Percentiles rank a stretch among this genome's conserved stretches.
Conservation (phyloP, 495 filamentous ascomycete genomes). For the Neurospora tetraspora region DNA sequence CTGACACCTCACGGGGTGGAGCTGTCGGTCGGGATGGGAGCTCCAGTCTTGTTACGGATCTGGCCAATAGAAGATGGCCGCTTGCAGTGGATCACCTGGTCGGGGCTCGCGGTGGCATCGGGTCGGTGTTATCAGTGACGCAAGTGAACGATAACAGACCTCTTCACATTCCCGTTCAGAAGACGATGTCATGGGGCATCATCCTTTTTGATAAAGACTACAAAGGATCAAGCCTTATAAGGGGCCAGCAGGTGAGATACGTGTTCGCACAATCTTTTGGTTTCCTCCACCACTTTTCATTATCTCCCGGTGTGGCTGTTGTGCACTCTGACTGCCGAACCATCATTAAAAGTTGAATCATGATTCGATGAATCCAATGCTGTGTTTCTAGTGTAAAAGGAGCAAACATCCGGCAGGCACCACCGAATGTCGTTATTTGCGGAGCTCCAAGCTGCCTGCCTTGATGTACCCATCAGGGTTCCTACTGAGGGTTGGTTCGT, state of each 20-base stretch:
- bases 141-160: slow-evolving; percentile 19
- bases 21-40: background rate
- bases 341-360: background rate
- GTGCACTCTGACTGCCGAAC: background rate
- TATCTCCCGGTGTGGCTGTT: background rate
- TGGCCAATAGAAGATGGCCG: background rate
- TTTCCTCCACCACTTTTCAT: background rate
- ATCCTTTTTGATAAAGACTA: background rate
- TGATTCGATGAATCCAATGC: background rate
- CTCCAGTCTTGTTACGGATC: background rate
- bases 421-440: background rate
- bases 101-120: slow-evolving; percentile 7
- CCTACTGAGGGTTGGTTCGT: too few species aligned
- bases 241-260: background rate
- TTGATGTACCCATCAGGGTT: background rate
- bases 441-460: background rate
- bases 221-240: background rate
- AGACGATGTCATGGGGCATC: background rate
- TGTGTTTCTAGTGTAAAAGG: background rate
- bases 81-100: background rate
- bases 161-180: background rate
- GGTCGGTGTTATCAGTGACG: slow-evolving; percentile 28
- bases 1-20: background rate
- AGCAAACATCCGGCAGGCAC: background rate
- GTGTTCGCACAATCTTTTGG: background rate